Evolutionary conservation across 2,329 filamentous ascomycete genomes (phyloP).

Genomic region (Pseudogymnoascus sp.): DNA sequence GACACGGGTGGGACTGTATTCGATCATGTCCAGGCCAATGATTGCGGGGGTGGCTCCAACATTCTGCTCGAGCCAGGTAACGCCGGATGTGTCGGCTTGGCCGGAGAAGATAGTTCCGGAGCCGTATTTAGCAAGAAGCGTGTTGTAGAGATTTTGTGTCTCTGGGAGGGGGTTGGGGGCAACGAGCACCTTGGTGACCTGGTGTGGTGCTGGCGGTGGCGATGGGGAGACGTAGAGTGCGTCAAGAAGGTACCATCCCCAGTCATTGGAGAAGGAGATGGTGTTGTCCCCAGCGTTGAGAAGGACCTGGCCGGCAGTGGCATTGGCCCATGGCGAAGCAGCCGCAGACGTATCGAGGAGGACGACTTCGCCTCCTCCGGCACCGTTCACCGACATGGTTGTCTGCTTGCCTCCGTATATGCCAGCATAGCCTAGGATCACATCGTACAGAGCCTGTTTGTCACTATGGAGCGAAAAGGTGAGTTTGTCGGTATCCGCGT

Average conservation of each 20-base stretch:
- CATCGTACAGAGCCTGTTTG: slow-evolving; percentile 37
- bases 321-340: slow-evolving; percentile 34
- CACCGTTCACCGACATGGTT: slow-evolving; percentile 38
- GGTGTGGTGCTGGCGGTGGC: slow-evolving; percentile 33
- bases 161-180: slow-evolving; percentile 29
- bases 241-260: slow-evolving; percentile 46
- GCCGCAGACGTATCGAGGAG: slow-evolving; percentile 30
- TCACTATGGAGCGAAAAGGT: slow-evolving; percentile 37
- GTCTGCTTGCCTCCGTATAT: slow-evolving; percentile 43
- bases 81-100: slow-evolving; percentile 40
- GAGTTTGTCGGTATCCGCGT: slow-evolving; percentile 37
- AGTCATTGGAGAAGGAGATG: slow-evolving; percentile 41
- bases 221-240: slow-evolving; percentile 37
- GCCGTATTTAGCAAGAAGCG: slow-evolving; percentile 16
- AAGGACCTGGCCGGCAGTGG: slow-evolving; percentile 40
- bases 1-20: slow-evolving; percentile 43
- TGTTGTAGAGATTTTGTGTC: slow-evolving; percentile 18
- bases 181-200: slow-evolving; percentile 35
- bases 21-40: slow-evolving; percentile 42
- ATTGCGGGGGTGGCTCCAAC: slow-evolving; percentile 44
- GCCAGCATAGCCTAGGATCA: slow-evolving; percentile 40
- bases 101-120: slow-evolving; percentile 35
- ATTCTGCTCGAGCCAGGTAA: slow-evolving; percentile 40
- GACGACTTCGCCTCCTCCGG: slow-evolving; percentile 36
- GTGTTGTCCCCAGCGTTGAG: slow-evolving; percentile 40